A percentile compares a stretch with the other conserved stretches of the same genome.
Evolutionary conservation across 371 early-diverging fungal species (phyloP).

Genomic region (Batkoa obscura): DNA sequence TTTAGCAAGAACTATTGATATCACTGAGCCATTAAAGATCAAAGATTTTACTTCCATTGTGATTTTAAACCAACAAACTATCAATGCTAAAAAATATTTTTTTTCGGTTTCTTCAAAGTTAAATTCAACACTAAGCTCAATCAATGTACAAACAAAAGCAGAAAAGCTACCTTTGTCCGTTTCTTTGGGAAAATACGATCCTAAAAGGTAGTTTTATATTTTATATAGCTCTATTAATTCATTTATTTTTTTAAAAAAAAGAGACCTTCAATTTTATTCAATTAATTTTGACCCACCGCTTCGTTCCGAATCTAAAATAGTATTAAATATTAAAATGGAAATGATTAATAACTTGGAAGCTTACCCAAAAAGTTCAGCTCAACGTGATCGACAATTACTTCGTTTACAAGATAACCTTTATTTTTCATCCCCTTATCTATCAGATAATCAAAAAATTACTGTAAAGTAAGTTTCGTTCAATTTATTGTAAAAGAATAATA

Average conservation of each 20-base stretch:
- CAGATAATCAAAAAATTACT: constrained; percentile 57
- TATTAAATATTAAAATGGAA: not conserved
- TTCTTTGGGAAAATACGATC: too few species aligned
- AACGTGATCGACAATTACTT: not conserved
- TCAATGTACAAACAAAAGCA: too few species aligned
- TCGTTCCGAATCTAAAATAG: not conserved
- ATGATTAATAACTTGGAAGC: not conserved
- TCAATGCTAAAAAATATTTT: too few species aligned
- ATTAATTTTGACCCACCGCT: not conserved
- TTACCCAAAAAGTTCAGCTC: not conserved
- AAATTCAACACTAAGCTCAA: too few species aligned
- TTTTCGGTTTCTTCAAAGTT: too few species aligned
- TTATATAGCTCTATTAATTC: too few species aligned
- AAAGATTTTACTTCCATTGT: too few species aligned
- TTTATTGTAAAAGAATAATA: not conserved
- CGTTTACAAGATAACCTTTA: not conserved
- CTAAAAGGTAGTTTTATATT: too few species aligned
- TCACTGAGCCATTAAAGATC: too few species aligned
- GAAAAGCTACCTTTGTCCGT: too few species aligned
- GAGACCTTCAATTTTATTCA: not conserved
- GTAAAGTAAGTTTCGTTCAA: constrained; percentile 29
- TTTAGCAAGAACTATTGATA: too few species aligned
- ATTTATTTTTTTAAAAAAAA: not conserved
- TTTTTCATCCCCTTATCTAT: constrained; percentile 24
- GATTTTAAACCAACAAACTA: too few species aligned